Evolutionary conservation across 176 grass and related monocot genomes (phyloP), one percentile per base, ranked within the genome.

Genomic region (Eleusine indica): DNA sequence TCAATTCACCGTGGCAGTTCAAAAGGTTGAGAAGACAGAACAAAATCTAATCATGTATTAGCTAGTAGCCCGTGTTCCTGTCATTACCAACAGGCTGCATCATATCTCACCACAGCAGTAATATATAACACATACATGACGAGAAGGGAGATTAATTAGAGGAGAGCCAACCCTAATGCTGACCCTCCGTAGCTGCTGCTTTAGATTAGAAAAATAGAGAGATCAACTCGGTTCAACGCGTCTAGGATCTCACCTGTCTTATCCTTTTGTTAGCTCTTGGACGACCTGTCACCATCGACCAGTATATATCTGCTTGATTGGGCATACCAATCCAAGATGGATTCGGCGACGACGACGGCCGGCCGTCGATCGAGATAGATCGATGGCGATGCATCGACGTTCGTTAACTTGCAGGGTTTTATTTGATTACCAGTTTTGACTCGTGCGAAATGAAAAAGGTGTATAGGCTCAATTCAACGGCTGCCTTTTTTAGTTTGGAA

Each of bases 1-100:
- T 61, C 69, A 84, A 68, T 88, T 15, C 76, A 84, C 62, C 69
- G 71, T 49, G 76, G 76, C 71, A 53, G 87, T 76, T 89, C 69
- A 35, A 89, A 85, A 89, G 82, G 70, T 30, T 22, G 42, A 40
- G 37, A 30, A 5, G 6, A 5, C 11, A 12, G 0, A 48, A 6
- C 4, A 40, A 43, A 25, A 69, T 70, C 41, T 70, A 15, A 76
- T n/a, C 14, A 15, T 7, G 54, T 48, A n/a, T 47, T 13, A 82
- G 39, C 15, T 17, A 53, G 15, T 17, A 53, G 51, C 42, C 53
- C 80, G 46, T 49, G 74, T 83, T 84, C 75, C 39, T 41, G 75
- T 41, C 81, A 88, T 84, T 61, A 74, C 68, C 61, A 11, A 4
- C 52, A 56, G 40, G 62, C 21, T 42, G 48, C 48, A 48, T 46